A percentile compares a stretch with the other conserved stretches of the same genome.
Evolutionary conservation across 1,284 basidiomycete species (phyloP).

Genomic region (Sanghuangporus weigelae): DNA sequence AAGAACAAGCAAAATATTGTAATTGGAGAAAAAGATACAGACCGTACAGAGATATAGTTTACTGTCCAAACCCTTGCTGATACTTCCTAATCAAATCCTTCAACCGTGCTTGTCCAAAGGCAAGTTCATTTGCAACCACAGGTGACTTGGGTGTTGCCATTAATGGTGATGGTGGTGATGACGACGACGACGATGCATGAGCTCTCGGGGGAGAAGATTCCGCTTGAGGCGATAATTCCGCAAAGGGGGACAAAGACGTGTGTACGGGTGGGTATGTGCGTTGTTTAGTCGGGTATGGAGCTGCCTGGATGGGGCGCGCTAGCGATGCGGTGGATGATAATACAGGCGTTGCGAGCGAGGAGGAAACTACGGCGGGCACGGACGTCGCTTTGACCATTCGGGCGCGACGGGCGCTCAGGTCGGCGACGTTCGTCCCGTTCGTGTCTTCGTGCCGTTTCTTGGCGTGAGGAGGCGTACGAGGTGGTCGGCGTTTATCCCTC

Average conservation of each 20-base stretch:
- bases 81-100: constrained; percentile 78
- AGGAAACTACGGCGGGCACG: constrained; percentile 60
- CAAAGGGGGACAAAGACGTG: neutral
- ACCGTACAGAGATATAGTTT: neutral
- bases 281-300: constrained; percentile 13
- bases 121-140: constrained; percentile 36
- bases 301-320: constrained; percentile 38
- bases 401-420: constrained; percentile 27
- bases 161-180: neutral
- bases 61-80: constrained; percentile 33
- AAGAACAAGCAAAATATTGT: too few relatives aligned
- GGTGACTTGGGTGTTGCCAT: constrained; percentile 13
- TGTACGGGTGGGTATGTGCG: constrained; percentile 10
- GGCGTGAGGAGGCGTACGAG: constrained; percentile 7
- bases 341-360: constrained; percentile 63
- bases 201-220: neutral
- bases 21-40: too few relatives aligned
- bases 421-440: constrained; percentile 15
- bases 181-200: neutral
- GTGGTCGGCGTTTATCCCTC: constrained; percentile 3
- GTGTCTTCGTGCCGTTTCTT: constrained; percentile 18
- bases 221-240: constrained; percentile 14
- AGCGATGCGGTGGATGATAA: constrained; percentile 71
- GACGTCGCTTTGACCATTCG: constrained; percentile 47
- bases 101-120: constrained; percentile 69